Evolutionary conservation across 1,139 yeast species (phyloP), one percentile per base, ranked within the genome.

Genomic region (Scheffersomyces parashehatae): DNA sequence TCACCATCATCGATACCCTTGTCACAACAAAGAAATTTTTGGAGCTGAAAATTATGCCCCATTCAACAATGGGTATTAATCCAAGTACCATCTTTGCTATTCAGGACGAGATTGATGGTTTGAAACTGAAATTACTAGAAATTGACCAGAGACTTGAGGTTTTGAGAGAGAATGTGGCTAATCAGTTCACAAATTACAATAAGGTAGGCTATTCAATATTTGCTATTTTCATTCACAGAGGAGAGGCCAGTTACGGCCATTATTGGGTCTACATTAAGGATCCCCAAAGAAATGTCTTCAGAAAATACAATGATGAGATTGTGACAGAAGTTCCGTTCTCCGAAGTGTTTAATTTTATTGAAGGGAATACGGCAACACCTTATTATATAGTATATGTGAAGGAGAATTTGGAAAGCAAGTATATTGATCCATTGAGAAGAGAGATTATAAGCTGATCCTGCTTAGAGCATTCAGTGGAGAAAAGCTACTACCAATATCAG

Each of bases 201-300:
- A 67, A 76, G 43, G 77, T 84, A 28, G 95, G 93, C 0, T 93
- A 93, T 62, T 75, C 88, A 0, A 76, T 93, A 10, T 93, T 91
- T 69, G 95, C 98, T 0, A 85, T 93, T 6, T 93, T 93, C 58
- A 89, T 95, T 38, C 99, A 93, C 64, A 74, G 97, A 43, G 99
- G 99, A 6, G 96, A 90, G 56, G 99, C 97, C 1, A 83, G 90
- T 44, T 91, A 88, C 59, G 99, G 99, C 3, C 99, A 93, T 64
- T 93, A 93, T 62, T 93, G 98, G 97, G 81, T 91, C 12, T 93
- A 91, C 60, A 91, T 93, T 48, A 81, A 80, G 50, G 98, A 93
- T 62, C 81, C 84, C 10, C 76, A 76, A 49, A 72, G 75, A 13
- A 78, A 79, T 37, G 69, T 86, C 29, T 93, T 83, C 79, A 73